A percentile compares a stretch with the other conserved stretches of the same genome.
Conservation (phyloP, 306 rosid genomes). For the Cicer judaicum region DNA sequence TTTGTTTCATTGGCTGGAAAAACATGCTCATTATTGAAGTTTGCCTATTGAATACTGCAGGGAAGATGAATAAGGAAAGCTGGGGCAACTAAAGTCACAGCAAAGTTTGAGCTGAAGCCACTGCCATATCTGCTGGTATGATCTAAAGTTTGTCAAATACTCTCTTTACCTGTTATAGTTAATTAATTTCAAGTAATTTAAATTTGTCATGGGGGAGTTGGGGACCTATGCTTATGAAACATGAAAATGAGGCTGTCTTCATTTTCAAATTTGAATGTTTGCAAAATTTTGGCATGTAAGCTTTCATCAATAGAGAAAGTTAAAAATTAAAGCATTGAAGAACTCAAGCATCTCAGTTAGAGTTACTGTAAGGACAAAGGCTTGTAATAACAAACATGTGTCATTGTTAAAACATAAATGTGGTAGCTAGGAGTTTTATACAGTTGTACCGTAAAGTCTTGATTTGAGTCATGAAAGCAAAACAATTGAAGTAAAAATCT, state of each 20-base stretch:
- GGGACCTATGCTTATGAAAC: background rate
- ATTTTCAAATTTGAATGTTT: constrained; percentile 18
- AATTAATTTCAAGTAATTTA: background rate
- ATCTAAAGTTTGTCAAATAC: constrained; percentile 30
- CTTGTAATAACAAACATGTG: constrained; percentile 1
- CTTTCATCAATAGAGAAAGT: background rate
- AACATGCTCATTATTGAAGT: background rate
- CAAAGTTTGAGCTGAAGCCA: constrained; percentile 76
- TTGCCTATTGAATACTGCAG: constrained; percentile 48
- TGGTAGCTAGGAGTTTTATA: no score
- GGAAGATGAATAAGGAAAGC: constrained; percentile 53
- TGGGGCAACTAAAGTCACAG: constrained; percentile 47
- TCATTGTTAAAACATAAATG: no score
- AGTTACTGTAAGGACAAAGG: background rate
- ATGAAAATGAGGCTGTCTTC: background rate
- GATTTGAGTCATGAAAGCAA: background rate
- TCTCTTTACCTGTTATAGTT: constrained; percentile 13
- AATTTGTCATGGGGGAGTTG: background rate
- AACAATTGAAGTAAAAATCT: background rate
- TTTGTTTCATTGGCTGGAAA: no score
- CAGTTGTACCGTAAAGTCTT: no score
- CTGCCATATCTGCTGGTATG: constrained; percentile 87
- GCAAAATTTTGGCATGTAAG: background rate
- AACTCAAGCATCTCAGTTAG: background rate
- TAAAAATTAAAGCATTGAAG: background rate